A percentile compares a stretch with the other conserved stretches of the same genome.
phyloP scores from a whole-genome alignment of 441 rosid species.

The Syzygium syzygioides region DNA sequence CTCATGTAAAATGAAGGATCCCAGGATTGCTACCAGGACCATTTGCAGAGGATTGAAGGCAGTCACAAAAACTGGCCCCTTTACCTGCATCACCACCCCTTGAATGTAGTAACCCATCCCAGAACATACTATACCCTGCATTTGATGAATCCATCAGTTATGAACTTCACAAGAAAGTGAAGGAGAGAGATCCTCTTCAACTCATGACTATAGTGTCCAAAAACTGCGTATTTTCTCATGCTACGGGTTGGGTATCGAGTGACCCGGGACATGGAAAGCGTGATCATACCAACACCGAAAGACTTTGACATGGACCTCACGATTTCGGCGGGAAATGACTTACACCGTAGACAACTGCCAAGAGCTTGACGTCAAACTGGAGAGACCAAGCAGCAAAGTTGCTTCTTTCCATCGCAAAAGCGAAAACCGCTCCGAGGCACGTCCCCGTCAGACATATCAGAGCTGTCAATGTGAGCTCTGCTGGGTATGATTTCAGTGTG shows the following conservation, averaged over 20 bases:
- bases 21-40: conserved; percentile 43
- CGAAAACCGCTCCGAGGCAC: conserved; percentile 23
- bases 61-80: conserved; percentile 58
- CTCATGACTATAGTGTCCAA: neutral
- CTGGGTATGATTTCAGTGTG: conserved; percentile 41
- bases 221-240: neutral
- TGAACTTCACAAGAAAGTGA: neutral
- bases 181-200: neutral
- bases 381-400: conserved; percentile 35
- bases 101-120: conserved; percentile 35
- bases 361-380: conserved; percentile 24
- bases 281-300: neutral
- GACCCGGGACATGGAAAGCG: neutral
- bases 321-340: neutral
- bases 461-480: conserved; percentile 32
- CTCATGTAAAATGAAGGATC: conserved; percentile 44
- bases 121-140: conserved; percentile 53
- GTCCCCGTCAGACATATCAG: conserved; percentile 36
- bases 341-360: conserved; percentile 38
- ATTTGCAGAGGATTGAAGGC: conserved; percentile 51
- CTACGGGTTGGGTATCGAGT: neutral
- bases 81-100: conserved; percentile 36
- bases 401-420: conserved; percentile 29
- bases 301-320: neutral
- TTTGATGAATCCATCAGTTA: neutral